These are phyloP conservation scores for Amaranthus cruentus DNA, from an alignment of 148 eudicot species.

Conservation along the genomic window DNA sequence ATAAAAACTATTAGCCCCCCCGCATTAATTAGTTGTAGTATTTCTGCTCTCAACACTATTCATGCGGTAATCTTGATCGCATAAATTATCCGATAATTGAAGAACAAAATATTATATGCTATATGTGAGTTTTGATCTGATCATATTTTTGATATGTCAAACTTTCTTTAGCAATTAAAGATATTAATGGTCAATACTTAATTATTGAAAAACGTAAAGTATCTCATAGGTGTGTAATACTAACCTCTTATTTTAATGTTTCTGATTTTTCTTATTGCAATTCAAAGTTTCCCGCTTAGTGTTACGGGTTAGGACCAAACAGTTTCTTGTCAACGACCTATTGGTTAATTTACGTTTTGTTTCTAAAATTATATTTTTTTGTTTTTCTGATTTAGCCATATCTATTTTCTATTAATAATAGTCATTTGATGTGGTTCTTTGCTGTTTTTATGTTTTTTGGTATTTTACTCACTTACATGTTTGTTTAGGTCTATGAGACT, in stretches of 20 bases:
- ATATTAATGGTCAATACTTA: too few relatives aligned
- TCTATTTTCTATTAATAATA: not conserved
- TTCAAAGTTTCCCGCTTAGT: not conserved
- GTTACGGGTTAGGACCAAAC: not conserved
- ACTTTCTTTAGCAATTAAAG: too few relatives aligned
- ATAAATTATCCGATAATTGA: too few relatives aligned
- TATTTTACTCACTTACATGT: not conserved
- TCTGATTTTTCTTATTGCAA: not conserved
- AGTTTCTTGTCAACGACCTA: not conserved
- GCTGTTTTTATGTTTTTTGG: not conserved
- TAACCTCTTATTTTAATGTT: not conserved
- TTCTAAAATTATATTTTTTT: not conserved
- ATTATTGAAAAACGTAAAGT: too few relatives aligned
- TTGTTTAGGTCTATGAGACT: constrained; percentile 36
- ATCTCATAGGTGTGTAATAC: not conserved
- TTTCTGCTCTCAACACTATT: too few relatives aligned
- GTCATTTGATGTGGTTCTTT: not conserved
- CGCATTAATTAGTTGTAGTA: too few relatives aligned
- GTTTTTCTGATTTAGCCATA: not conserved
- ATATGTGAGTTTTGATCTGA: too few relatives aligned
- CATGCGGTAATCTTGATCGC: too few relatives aligned
- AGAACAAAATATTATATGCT: too few relatives aligned
- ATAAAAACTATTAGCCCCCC: too few relatives aligned
- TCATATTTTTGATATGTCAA: too few relatives aligned
- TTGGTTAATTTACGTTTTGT: not conserved